Base-by-base conservation (phyloP, 2,329 filamentous ascomycete species). In the Tolypocladium pustulatum region DNA sequence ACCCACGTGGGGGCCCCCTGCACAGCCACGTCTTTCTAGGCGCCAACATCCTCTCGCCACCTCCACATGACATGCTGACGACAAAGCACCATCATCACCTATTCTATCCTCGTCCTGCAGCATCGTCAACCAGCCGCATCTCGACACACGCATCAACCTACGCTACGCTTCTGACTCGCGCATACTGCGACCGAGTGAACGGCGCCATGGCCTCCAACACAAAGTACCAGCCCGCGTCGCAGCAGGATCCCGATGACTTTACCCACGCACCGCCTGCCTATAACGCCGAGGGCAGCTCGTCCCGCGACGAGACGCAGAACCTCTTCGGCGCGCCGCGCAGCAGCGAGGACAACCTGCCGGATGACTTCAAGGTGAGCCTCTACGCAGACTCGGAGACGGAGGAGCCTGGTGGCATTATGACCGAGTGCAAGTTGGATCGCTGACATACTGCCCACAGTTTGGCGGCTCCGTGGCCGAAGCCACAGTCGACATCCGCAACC, bases 401-500 rank as follows among this genome's bases (percentile, higher is more conserved):
- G 20, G 8, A 10, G 20, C 40, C 4, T 6, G 40, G 20, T 43
- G 40, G 40, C 40, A 7, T 12, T 12, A 25, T 15, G 22, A 9
- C 1, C 6, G 46, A 8, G 15, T 13, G 46, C 49, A 5, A 22
- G 30, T 6, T 9, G 9, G 1, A 22, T 52, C 49, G 53, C 10
- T 40, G 51, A 41, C 6, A 38, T n/a, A 34, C 32, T 34, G 36
- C 15, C 22, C 12, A 15, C 40, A 91, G 89, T 97, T 96, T 70
- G 94, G 93, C 66, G 92, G 91, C 62, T 91, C 88, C 22, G 92
- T 97, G 60, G 88, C 92, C 65, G 94, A 97, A 78, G 93, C 90
- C 54, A 96, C 92, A 25, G 81, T 97, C 70, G 91, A 96, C 69
- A 96, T 99, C 71, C 89, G 93, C 66, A 96, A 97, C 85, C 90